Percentiles rank a stretch among this genome's conserved stretches.
Conservation (phyloP, 345 rosid species). For the Lagerstroemia speciosa region DNA sequence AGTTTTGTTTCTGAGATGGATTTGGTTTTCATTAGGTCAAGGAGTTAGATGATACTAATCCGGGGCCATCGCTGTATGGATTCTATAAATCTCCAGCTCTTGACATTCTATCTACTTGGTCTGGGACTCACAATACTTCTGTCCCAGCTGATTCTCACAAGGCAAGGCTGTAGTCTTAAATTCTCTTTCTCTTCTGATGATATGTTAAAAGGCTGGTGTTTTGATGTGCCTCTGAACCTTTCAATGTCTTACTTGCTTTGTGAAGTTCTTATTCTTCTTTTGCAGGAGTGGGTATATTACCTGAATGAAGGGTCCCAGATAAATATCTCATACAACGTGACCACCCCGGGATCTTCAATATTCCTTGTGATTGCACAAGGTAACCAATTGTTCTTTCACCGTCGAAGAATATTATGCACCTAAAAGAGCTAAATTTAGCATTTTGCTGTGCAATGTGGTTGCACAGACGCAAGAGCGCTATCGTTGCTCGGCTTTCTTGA, state of each 20-base stretch:
- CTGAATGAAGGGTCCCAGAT: conserved; percentile 73
- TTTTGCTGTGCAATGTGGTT: not conserved
- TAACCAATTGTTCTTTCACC: conserved; percentile 15
- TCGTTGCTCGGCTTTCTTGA: not conserved
- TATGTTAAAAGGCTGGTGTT: too few species aligned
- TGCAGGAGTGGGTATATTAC: conserved; percentile 68
- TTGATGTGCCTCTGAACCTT: not conserved
- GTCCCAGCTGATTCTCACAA: conserved; percentile 61
- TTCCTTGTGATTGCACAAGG: conserved; percentile 86
- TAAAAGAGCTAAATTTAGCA: too few species aligned
- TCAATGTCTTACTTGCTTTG: not conserved
- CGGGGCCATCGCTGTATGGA: conserved; percentile 49
- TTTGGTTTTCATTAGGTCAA: conserved; percentile 41
- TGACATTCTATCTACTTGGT: conserved; percentile 52
- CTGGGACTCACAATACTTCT: conserved; percentile 31
- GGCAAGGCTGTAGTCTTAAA: conserved; percentile 35
- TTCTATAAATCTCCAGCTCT: conserved; percentile 63
- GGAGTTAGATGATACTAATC: conserved; percentile 39
- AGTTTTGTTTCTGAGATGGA: not conserved
- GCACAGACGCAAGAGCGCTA: not conserved
- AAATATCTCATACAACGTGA: conserved; percentile 57
- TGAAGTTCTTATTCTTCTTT: conserved; percentile 9
- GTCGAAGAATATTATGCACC: not conserved
- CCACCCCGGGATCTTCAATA: conserved; percentile 44
- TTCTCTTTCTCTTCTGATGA: too few species aligned